These are phyloP conservation scores for Paragyromitra xinjiangensis DNA, from an alignment of 495 filamentous ascomycete species.

Conservation along the genomic window DNA sequence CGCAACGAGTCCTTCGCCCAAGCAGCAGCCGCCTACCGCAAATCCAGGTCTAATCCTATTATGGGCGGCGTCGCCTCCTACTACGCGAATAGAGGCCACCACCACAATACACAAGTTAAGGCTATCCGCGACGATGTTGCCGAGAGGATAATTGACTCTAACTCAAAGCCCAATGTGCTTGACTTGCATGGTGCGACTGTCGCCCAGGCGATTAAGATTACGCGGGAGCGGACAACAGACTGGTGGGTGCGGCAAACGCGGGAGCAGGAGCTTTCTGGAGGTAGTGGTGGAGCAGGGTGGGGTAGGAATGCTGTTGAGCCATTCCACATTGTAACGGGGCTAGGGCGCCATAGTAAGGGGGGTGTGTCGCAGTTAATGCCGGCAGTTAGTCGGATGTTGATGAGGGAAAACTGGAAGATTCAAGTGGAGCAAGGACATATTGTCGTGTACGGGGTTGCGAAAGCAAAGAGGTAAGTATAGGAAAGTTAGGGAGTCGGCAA, in stretches of 20 bases:
- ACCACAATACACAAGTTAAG: conserved; percentile 63
- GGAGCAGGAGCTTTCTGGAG: conserved; percentile 62
- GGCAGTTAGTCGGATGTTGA: conserved; percentile 79
- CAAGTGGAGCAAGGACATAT: conserved; percentile 73
- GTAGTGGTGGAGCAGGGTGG: conserved; percentile 60
- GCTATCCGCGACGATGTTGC: conserved; percentile 60
- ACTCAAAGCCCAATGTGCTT: conserved; percentile 67
- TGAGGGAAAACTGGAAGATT: conserved; percentile 82
- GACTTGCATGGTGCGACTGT: conserved; percentile 90
- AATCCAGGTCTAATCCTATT: conserved; percentile 70
- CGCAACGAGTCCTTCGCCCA: conserved; percentile 65
- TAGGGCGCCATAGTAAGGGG: conserved; percentile 79
- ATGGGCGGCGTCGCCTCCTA: conserved; percentile 74
- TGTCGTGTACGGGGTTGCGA: conserved; percentile 61
- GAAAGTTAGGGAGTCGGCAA: background rate
- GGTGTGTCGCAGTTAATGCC: conserved; percentile 78
- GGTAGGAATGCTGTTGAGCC: conserved; percentile 55
- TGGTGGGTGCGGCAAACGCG: conserved; percentile 86
- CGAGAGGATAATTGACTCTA: conserved; percentile 68
- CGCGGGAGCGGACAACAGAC: conserved; percentile 68
- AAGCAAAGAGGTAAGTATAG: conserved; percentile 20
- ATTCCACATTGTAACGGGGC: conserved; percentile 80
- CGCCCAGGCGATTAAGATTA: conserved; percentile 78
- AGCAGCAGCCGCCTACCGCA: conserved; percentile 70
- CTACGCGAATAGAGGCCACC: conserved; percentile 69